Base-by-base conservation (phyloP, 345 rosid genomes). In the Ricinus communis region DNA sequence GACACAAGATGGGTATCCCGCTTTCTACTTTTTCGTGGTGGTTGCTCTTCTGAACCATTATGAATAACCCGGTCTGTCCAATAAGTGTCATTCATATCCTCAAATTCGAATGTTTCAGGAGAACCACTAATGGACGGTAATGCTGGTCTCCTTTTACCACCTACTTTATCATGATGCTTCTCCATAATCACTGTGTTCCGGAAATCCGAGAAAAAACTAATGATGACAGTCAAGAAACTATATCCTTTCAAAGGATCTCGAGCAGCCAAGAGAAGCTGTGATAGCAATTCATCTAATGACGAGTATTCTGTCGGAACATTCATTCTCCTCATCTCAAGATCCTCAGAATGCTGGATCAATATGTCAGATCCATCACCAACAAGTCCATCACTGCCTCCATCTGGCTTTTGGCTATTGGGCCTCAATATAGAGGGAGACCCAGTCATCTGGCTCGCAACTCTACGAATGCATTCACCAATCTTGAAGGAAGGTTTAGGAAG, bases 391-490 rank as follows among this genome's bases (percentile, higher is more conserved):
- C 49, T 22, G 45, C 68, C 56, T 46, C 75, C 77, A 50, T 77
- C 83, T 14, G 55, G 47, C 79, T 85, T 82, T 76, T 62, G 80
- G 71, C 71, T 82, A 79, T 78, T 78, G 54, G 78, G 52, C 86
- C 88, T 91, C 52, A 85, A 43, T 51, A 87, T 82, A 74, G 87
- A 81, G 4, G 91, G 84, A 65, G 97, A 80, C 51, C 91, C 96
- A 31, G 96, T 82, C 90, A 94, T 85, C 79, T 88, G 96, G 85
- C 93, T 94, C 0, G 97, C 98, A 81, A 87, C 94, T 83, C 96
- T 86, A 67, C 90, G 86, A 69, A 94, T 90, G 82, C 98, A 85
- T 56, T 86, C 97, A 30, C 98, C 98, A 16, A 94, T 91, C 77
- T 91, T 91, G 74, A 94, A 94, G 58, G 97, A 88, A 11, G 96